phyloP scores from a whole-genome alignment of 2,329 filamentous ascomycete genomes.

The Stemphylium lycopersici region DNA sequence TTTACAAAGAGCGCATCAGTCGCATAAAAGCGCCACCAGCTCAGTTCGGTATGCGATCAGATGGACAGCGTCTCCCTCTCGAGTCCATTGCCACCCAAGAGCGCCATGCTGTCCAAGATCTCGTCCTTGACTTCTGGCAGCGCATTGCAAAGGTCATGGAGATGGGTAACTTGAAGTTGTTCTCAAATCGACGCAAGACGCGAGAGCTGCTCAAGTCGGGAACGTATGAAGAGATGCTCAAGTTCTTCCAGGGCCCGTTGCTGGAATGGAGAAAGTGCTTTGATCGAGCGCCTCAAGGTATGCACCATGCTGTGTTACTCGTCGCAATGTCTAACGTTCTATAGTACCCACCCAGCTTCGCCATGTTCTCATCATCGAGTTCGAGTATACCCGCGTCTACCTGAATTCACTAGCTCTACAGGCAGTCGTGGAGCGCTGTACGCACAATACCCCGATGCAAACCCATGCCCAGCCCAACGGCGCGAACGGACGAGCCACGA shows the following conservation, averaged over 20 bases:
- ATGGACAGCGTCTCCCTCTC: constrained; percentile 44
- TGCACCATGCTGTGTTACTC: neutral
- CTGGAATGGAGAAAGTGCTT: constrained; percentile 82
- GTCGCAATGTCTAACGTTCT: constrained; percentile 23
- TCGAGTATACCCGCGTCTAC: constrained; percentile 93
- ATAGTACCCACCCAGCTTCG: constrained; percentile 64
- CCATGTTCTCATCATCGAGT: constrained; percentile 89
- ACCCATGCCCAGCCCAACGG: constrained; percentile 41
- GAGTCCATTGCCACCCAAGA: constrained; percentile 47
- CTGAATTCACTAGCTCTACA: constrained; percentile 93
- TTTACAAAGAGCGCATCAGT: constrained; percentile 46
- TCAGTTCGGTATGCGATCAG: constrained; percentile 43
- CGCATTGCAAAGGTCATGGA: constrained; percentile 94
- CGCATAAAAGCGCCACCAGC: constrained; percentile 45
- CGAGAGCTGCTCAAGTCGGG: constrained; percentile 87
- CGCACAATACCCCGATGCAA: constrained; percentile 66
- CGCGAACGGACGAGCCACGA: constrained; percentile 21
- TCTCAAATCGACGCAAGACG: constrained; percentile 84
- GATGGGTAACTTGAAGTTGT: constrained; percentile 84
- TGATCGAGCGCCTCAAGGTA: constrained; percentile 68
- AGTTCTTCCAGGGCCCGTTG: constrained; percentile 80
- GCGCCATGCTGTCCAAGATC: constrained; percentile 55
- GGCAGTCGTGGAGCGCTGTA: constrained; percentile 91
- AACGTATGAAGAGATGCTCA: constrained; percentile 79
- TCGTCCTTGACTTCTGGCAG: constrained; percentile 83